Evolutionary conservation across 2,329 filamentous ascomycete genomes (phyloP).

Genomic region (Fusarium staphyleae): DNA sequence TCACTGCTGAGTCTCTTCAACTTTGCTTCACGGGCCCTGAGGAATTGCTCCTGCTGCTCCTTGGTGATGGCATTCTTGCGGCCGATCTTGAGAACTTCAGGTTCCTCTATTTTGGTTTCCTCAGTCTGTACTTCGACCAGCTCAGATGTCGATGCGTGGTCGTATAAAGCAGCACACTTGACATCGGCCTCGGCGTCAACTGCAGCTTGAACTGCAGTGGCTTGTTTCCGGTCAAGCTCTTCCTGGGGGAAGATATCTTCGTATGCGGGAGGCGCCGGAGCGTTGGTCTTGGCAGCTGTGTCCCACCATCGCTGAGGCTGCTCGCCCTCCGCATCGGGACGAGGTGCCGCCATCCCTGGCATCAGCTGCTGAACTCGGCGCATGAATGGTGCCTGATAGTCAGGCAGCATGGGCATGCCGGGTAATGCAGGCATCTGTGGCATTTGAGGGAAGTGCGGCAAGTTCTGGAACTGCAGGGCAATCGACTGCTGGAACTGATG

Average conservation of each 20-base stretch:
- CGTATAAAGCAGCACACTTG: constrained; percentile 63
- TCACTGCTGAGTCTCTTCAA: constrained; percentile 70
- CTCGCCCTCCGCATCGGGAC: constrained; percentile 56
- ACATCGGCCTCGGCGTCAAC: constrained; percentile 65
- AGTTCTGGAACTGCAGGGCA: constrained; percentile 69
- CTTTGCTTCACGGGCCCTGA: constrained; percentile 66
- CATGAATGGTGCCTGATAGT: constrained; percentile 77
- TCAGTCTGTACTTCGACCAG: constrained; percentile 47
- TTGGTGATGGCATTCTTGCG: constrained; percentile 69
- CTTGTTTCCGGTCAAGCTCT: constrained; percentile 62
- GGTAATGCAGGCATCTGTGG: constrained; percentile 61
- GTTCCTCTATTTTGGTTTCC: constrained; percentile 51
- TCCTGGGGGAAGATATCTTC: constrained; percentile 76
- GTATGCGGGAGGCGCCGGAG: constrained; percentile 73
- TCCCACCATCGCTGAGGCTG: constrained; percentile 67
- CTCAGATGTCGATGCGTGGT: constrained; percentile 49
- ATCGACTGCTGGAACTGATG: constrained; percentile 79
- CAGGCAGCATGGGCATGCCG: constrained; percentile 69
- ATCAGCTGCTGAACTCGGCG: constrained; percentile 76
- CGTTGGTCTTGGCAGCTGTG: constrained; percentile 60
- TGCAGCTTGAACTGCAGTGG: constrained; percentile 64
- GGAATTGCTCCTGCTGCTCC: constrained; percentile 69
- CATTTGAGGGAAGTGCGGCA: constrained; percentile 63
- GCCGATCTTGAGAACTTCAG: constrained; percentile 63
- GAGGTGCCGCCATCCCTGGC: constrained; percentile 64